Percentiles rank a stretch among this genome's conserved stretches.
These are phyloP conservation scores for Beta corolliflora DNA, from an alignment of 179 eudicot genomes.

Conservation along the genomic window DNA sequence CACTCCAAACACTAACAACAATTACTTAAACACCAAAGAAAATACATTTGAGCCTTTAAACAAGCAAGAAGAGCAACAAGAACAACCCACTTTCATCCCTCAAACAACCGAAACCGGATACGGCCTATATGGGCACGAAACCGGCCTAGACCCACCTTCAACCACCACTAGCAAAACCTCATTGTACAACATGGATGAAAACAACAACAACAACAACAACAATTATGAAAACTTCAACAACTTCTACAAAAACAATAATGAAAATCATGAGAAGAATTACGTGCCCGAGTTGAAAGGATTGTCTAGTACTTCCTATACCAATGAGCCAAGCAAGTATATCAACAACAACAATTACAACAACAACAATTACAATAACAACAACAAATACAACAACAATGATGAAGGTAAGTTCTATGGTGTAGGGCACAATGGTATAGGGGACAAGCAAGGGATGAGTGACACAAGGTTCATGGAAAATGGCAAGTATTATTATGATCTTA, in stretches of 20 bases:
- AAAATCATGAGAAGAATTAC: constrained; percentile 22
- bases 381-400: not conserved
- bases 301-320: constrained; percentile 10
- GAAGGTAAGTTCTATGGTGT: constrained; percentile 18
- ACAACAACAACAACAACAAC: constrained; percentile 16
- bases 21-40: constrained; percentile 21
- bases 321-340: no score
- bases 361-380: constrained; percentile 16
- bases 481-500: constrained; percentile 36
- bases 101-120: constrained; percentile 43
- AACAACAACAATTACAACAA: constrained; percentile 24
- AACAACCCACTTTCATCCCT: constrained; percentile 50
- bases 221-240: constrained; percentile 19
- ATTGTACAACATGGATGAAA: constrained; percentile 20
- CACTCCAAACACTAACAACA: constrained; percentile 27
- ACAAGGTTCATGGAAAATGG: constrained; percentile 46
- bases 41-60: constrained; percentile 8
- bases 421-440: constrained; percentile 29
- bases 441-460: constrained; percentile 59
- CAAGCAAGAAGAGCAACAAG: constrained; percentile 36
- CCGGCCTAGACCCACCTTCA: constrained; percentile 48
- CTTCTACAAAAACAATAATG: constrained; percentile 11
- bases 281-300: constrained; percentile 21
- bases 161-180: constrained; percentile 35
- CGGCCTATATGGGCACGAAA: constrained; percentile 60